These are phyloP conservation scores for Xylariaceae sp. DNA, from an alignment of 2,329 filamentous ascomycete genomes.

Conservation along the genomic window DNA sequence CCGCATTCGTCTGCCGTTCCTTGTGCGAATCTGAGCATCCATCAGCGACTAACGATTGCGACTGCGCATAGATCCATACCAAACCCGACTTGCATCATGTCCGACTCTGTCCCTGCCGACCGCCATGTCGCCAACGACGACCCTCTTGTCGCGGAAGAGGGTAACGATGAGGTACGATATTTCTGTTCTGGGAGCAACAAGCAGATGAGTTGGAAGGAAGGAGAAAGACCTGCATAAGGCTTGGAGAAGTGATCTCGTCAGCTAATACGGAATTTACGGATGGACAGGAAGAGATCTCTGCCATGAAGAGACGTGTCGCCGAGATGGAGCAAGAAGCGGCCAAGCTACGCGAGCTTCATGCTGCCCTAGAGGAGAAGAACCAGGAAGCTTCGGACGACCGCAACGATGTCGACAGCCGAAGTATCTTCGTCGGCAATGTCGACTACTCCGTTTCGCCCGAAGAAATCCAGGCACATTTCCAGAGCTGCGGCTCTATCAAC, in stretches of 20 bases:
- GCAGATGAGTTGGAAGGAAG: slow-evolving; percentile 5
- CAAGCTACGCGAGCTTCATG: slow-evolving; percentile 83
- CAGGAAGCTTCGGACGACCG: slow-evolving; percentile 85
- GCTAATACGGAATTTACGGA: slow-evolving; percentile 22
- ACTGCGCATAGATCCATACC: slow-evolving; percentile 1
- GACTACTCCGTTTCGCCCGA: slow-evolving; percentile 96
- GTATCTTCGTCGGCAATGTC: slow-evolving; percentile 97
- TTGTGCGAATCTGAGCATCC: neutral
- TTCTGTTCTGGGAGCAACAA: slow-evolving; percentile 16
- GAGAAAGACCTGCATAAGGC: neutral
- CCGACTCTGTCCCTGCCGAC: slow-evolving; percentile 26
- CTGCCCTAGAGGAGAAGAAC: slow-evolving; percentile 75
- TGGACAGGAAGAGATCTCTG: slow-evolving; percentile 68
- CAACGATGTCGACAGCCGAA: slow-evolving; percentile 90
- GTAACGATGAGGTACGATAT: slow-evolving; percentile 44
- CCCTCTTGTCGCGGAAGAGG: slow-evolving; percentile 38
- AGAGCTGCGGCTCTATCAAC: slow-evolving; percentile 95
- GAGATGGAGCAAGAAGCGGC: slow-evolving; percentile 89
- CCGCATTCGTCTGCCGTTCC: neutral
- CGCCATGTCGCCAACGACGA: slow-evolving; percentile 29
- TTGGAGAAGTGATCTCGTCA: slow-evolving; percentile 13
- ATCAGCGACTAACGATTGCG: slow-evolving; percentile 6
- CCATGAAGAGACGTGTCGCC: slow-evolving; percentile 80
- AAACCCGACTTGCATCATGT: slow-evolving; percentile 21
- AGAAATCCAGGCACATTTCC: slow-evolving; percentile 97